Base-by-base conservation (phyloP, 2,329 filamentous ascomycete genomes). In the Fusarium sp. region DNA sequence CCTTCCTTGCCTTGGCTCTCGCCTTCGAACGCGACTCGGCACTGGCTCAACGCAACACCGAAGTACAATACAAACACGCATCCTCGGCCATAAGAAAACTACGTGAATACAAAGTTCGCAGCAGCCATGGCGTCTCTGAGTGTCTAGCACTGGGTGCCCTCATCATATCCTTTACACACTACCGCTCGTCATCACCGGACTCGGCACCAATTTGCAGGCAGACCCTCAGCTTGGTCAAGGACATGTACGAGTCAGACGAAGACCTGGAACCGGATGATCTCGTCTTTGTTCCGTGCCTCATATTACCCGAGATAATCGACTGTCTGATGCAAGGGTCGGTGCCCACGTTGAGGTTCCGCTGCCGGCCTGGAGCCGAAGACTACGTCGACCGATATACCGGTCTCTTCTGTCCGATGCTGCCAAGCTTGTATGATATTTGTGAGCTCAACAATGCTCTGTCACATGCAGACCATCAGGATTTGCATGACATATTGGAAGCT, bases 361-460 rank as follows among this genome's bases (percentile, higher is more conserved):
- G 63, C 7, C 58, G 69, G 1, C 50, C 33, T 4, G 70, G 29
- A 9, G 29, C 42, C 2, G 27, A 67, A 1, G 52, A 65, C 6
- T 58, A 73, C 45, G 73, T 78, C 2, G 79, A 81, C 54, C 78
- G 78, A 5, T 79, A 77, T 52, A 57, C 78, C 1, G 80, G 80
- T 1, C 50, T 81, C 1, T 78, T 71, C 36, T 66, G 61, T 45
- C 72, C 75, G 0, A 38, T 81, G 6, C 63, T 81, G 7, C 77
- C 77, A n/a, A 62, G 74, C 8, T 38, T 80, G 1, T 74, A 80
- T 60, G 76, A 80, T 11, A 38, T 80, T 9, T 77, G 76, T 47
- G 59, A 72, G 22, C 57, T 81, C 31, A 79, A 73, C 58, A 68
- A 72, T 31, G 71, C 72, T 20, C 31, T 67, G 2, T 60, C 60